Base-by-base conservation (phyloP, 257 asterid genomes). In the Solanum infundibuliforme region DNA sequence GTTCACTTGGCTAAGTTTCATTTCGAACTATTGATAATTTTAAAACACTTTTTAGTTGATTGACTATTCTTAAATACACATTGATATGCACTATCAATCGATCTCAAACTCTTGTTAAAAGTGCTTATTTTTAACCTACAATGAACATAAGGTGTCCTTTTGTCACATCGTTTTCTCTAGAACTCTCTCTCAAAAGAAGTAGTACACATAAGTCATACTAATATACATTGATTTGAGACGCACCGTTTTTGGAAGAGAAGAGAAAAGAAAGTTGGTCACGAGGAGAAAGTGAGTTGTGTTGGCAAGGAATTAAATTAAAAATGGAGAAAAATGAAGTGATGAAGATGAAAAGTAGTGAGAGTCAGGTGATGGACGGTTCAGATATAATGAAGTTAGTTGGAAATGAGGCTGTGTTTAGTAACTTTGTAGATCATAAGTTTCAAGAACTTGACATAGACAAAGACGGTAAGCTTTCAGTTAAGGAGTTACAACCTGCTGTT, bases 301-400 rank as follows among this genome's bases (percentile, higher is more conserved):
- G 48, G 21, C 82, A 35, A 32, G 27, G 72, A 68, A 74, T 74
- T 74, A 74, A 74, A 74, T 74, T 74, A 88, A 41, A 83, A 83
- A 88, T 84, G 91, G 52, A 35, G 73, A 87, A 84, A 43, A 84
- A 39, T 79, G 90, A 86, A 89, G 84, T 58, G 88, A 88, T 81
- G 90, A 88, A 71, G 89, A 75, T 74, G 89, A 89, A 91, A 87
- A 85, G 93, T 74, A 86, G 90, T 27, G 82, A 90, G 35, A 77
- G 85, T 55, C 94, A 94, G 92, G 96, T 94, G 88, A 86, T 97
- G 97, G 99, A 97, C 95, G 99, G 99, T 89, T 95, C 99, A 55
- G 94, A 94, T 91, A 93, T 95, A 94, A 94, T 93, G 96, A 91
- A 95, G 98, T 93, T 97, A 89, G 99, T 97, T 92, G 98, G 93